These are phyloP conservation scores for Oryza coarctata DNA, from an alignment of 176 grass and related monocot species.

Conservation along the genomic window DNA sequence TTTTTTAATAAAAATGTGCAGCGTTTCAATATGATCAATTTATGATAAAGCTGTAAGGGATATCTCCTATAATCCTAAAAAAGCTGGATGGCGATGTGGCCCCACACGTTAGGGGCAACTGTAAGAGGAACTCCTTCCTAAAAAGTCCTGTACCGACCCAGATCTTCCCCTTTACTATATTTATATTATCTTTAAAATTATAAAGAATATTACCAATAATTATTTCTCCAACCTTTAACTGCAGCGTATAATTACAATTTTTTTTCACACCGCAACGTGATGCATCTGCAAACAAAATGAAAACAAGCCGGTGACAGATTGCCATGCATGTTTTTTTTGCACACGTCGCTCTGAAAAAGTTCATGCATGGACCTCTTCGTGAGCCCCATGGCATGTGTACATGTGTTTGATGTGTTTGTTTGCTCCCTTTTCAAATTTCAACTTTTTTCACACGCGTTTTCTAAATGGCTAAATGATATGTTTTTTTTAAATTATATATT, in stretches of 20 bases:
- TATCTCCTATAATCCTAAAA: no score
- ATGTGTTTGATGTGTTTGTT: no score
- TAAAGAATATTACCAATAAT: not conserved
- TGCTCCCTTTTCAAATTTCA: no score
- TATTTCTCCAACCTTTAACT: not conserved
- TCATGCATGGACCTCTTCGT: not conserved
- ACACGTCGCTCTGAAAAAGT: not conserved
- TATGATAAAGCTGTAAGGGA: not conserved
- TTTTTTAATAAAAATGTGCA: not conserved
- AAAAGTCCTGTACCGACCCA: not conserved
- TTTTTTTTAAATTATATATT: no score
- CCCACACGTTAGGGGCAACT: no score
- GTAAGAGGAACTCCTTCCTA: no score
- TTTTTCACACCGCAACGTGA: no score
- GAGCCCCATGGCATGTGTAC: not conserved
- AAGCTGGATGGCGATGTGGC: no score
- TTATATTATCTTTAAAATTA: not conserved
- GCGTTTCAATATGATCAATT: no score
- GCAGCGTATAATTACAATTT: not conserved
- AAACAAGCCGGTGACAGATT: not conserved
- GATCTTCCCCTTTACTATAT: not conserved
- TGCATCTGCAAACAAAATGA: not conserved
- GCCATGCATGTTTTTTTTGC: conserved; percentile 10
- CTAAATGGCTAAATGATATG: no score
- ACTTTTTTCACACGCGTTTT: no score